Evolutionary conservation across 352 stramenopile genomes (phyloP).

Genomic region (Phytopythium chamaehyphon): DNA sequence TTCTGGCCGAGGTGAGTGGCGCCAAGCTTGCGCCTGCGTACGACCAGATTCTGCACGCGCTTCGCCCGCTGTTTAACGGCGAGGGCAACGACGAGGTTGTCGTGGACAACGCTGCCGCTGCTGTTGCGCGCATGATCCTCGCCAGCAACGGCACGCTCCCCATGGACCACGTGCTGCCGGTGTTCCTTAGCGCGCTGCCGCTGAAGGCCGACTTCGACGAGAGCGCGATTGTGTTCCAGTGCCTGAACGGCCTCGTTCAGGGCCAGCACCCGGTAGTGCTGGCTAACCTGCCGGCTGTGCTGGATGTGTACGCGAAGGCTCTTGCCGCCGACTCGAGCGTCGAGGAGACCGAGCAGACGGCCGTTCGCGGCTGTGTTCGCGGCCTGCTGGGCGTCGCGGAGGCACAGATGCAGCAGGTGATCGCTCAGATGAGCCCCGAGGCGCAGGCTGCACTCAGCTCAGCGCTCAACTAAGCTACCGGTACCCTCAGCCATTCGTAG

Average conservation of each 20-base stretch:
- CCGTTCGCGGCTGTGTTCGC: conserved; percentile 67
- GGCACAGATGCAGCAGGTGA: conserved; percentile 76
- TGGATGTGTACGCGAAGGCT: conserved; percentile 80
- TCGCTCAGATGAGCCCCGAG: conserved; percentile 68
- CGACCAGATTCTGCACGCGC: conserved; percentile 87
- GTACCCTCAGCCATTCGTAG: no score
- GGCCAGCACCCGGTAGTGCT: conserved; percentile 83
- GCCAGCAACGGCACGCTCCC: conserved; percentile 69
- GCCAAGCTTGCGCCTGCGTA: conserved; percentile 81
- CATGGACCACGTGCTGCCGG: conserved; percentile 91
- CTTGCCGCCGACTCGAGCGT: conserved; percentile 56
- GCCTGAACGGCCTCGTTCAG: conserved; percentile 91
- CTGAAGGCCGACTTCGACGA: conserved; percentile 97
- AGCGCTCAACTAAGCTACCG: conserved; percentile 47
- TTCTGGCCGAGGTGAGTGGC: conserved; percentile 85
- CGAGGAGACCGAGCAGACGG: conserved; percentile 68
- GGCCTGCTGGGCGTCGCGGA: conserved; percentile 62
- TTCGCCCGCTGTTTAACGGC: conserved; percentile 90
- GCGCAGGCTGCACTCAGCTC: conserved; percentile 61
- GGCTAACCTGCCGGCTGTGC: conserved; percentile 63
- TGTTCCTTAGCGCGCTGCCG: conserved; percentile 91
- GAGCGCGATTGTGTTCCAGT: conserved; percentile 94
- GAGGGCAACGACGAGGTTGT: conserved; percentile 85
- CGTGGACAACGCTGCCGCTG: conserved; percentile 91
- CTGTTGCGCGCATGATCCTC: conserved; percentile 93